Percentiles rank a stretch among this genome's conserved stretches.
Conservation (phyloP, 352 stramenopile species). For the Elongisporangium senticosum region DNA sequence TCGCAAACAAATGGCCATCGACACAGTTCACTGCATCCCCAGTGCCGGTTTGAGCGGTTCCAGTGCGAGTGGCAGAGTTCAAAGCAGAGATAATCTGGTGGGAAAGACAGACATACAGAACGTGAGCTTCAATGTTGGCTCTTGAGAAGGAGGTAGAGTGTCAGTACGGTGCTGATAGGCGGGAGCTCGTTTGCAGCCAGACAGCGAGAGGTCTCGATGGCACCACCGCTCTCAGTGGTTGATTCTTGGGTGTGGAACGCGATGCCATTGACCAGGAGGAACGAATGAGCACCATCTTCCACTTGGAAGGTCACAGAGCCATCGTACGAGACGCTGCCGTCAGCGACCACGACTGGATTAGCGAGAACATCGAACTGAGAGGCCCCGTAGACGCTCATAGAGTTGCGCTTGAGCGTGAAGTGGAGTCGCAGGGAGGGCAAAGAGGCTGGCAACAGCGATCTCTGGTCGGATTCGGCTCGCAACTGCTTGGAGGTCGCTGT, state of each 20-base stretch:
- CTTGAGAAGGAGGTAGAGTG: neutral
- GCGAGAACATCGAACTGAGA: conserved; percentile 28
- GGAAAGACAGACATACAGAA: neutral
- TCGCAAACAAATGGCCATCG: neutral
- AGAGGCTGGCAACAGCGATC: neutral
- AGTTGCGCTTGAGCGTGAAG: conserved; percentile 29
- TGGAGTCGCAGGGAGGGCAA: conserved; percentile 31
- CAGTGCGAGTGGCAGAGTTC: neutral
- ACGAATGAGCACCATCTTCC: conserved; percentile 17
- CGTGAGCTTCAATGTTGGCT: too few relatives aligned
- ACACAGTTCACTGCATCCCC: neutral
- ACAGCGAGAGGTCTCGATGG: neutral
- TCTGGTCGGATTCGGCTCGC: neutral
- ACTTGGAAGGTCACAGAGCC: conserved; percentile 21
- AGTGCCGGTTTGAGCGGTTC: neutral
- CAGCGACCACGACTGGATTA: conserved; percentile 21
- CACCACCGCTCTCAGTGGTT: neutral
- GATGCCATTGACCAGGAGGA: conserved; percentile 25
- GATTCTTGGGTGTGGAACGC: conserved; percentile 13
- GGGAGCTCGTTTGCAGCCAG: neutral
- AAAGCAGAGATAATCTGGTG: neutral
- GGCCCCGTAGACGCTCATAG: conserved; percentile 28
- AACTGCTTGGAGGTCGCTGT: neutral
- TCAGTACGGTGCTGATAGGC: neutral
- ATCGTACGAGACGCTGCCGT: conserved; percentile 24